These are phyloP conservation scores for Spergularia azorica DNA, from an alignment of 179 eudicot genomes.

Conservation along the genomic window DNA sequence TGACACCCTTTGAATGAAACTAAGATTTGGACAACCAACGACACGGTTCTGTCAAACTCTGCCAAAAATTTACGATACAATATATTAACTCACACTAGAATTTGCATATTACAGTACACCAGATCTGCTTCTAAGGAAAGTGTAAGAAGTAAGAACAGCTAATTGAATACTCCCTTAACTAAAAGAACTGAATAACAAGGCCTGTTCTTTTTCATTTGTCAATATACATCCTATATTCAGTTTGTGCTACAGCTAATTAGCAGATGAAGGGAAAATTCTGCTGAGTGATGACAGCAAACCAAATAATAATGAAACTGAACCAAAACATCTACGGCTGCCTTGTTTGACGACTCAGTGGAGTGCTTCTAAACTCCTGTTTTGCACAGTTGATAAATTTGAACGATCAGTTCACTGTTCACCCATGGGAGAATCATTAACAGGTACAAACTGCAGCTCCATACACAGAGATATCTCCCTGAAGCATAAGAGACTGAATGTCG, in stretches of 20 bases:
- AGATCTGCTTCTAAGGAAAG: too few relatives aligned
- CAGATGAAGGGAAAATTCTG: constrained; percentile 6
- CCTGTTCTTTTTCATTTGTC: not conserved
- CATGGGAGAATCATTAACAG: not conserved
- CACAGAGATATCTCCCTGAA: not conserved
- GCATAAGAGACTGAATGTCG: not conserved
- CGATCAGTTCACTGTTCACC: not conserved
- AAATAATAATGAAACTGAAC: not conserved
- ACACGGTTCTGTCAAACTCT: too few relatives aligned
- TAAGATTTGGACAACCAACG: too few relatives aligned
- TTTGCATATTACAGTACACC: too few relatives aligned
- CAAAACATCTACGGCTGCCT: constrained; percentile 1
- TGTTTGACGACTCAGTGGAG: not conserved
- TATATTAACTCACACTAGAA: too few relatives aligned
- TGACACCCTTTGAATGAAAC: too few relatives aligned
- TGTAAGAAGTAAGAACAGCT: too few relatives aligned
- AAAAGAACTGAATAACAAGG: not conserved
- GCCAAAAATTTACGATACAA: too few relatives aligned
- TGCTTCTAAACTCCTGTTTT: not conserved
- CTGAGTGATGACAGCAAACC: not conserved
- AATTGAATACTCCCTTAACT: too few relatives aligned
- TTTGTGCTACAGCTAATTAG: not conserved
- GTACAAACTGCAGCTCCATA: too few relatives aligned
- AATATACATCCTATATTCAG: constrained; percentile 1
- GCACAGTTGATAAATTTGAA: not conserved